These are phyloP conservation scores for Cyclostephanos invisitatus DNA, from an alignment of 108 stramenopile species.

Conservation along the genomic window DNA sequence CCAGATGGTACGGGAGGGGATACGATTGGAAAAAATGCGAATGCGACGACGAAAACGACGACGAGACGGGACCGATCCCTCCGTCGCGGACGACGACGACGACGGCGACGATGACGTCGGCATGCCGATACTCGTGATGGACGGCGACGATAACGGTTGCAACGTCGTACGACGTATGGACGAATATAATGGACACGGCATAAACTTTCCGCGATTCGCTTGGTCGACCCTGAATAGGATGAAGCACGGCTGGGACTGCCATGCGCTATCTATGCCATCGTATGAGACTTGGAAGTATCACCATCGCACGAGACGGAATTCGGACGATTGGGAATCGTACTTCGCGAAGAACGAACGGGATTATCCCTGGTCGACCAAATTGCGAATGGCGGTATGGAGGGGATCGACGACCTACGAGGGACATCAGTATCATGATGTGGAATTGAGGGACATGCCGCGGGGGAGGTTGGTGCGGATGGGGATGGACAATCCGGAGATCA, in stretches of 20 bases:
- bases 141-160: conserved; percentile 13
- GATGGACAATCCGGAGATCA: background rate
- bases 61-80: no score
- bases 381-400: conserved; percentile 36
- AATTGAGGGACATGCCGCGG: background rate
- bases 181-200: background rate
- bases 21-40: no score
- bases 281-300: conserved; percentile 14
- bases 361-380: conserved; percentile 30
- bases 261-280: conserved; percentile 4
- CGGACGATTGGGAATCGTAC: background rate
- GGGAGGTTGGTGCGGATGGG: background rate
- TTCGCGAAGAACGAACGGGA: background rate
- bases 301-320: background rate
- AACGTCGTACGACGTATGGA: background rate
- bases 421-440: conserved; percentile 6
- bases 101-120: background rate
- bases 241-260: background rate
- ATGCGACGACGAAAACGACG: no score
- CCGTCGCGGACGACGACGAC: background rate
- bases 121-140: conserved; percentile 9
- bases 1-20: conserved; percentile 11
- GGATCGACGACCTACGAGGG: conserved; percentile 32
- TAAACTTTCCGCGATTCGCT: conserved; percentile 8
- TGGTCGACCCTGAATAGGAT: background rate